Conservation (phyloP, 805 yeast species). For the Myxozyma nipponensis region DNA sequence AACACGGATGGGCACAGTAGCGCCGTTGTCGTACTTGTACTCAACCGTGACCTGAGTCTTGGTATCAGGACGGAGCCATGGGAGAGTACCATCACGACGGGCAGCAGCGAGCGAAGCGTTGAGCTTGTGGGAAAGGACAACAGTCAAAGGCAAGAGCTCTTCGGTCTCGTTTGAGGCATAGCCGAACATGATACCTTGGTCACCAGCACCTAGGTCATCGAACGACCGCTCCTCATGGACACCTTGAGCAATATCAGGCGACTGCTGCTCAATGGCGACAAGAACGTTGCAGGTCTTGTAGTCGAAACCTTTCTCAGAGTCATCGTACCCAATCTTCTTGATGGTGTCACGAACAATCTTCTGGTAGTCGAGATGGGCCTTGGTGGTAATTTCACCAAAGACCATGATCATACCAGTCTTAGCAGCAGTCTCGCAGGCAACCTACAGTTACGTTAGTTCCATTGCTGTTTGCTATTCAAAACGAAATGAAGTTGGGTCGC, state of each 20-base stretch:
- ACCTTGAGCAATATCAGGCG: constrained; percentile 99
- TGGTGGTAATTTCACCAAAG: constrained; percentile 98
- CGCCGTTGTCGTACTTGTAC: constrained; percentile 91
- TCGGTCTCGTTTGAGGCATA: constrained; percentile 99
- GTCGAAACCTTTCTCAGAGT: constrained; percentile 94
- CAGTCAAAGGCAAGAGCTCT: constrained; percentile 93
- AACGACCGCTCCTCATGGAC: constrained; percentile 90
- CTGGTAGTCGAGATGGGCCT: constrained; percentile 92
- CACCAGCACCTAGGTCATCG: constrained; percentile 99
- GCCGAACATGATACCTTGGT: constrained; percentile 99
- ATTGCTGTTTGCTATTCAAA: not conserved
- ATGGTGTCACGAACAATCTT: constrained; percentile 97
- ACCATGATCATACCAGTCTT: constrained; percentile 95
- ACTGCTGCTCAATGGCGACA: constrained; percentile 99
- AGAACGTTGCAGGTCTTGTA: constrained; percentile 98
- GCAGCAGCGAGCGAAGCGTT: constrained; percentile 96
- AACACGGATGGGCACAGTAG: constrained; percentile 91
- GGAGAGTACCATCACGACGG: constrained; percentile 90
- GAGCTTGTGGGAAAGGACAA: constrained; percentile 89
- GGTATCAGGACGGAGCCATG: constrained; percentile 99
- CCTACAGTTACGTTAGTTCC: constrained; percentile 36
- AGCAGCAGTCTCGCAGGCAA: constrained; percentile 98
- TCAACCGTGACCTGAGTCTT: constrained; percentile 99
- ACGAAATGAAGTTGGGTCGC: not conserved
- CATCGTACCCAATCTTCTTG: constrained; percentile 97